Evolutionary conservation across 176 grass and related monocot species (phyloP).

Genomic region (Urochloa ruziziensis): DNA sequence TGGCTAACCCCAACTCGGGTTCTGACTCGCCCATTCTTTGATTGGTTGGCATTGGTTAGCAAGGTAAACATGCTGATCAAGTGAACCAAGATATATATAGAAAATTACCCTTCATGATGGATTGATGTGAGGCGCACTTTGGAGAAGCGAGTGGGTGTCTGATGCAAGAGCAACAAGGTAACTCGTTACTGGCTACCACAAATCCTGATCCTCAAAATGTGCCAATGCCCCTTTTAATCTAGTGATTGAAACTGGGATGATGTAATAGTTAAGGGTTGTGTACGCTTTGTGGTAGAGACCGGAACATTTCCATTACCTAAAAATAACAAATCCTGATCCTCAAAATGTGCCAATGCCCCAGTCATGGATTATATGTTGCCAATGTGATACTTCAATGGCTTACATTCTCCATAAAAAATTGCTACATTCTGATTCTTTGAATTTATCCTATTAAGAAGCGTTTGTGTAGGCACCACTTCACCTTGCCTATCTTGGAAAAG

Average conservation of each 20-base stretch:
- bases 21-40: not conserved
- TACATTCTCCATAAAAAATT: not conserved
- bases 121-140: slow-evolving; percentile 16
- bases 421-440: not conserved
- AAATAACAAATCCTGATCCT: not conserved
- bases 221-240: no score
- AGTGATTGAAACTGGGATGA: no score
- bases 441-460: slow-evolving; percentile 19
- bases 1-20: not conserved
- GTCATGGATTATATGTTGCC: slow-evolving; percentile 6
- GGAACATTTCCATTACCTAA: no score
- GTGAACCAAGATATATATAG: not conserved
- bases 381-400: slow-evolving; percentile 3
- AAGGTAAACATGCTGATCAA: not conserved
- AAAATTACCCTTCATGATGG: not conserved
- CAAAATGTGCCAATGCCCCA: not conserved
- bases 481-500: slow-evolving; percentile 30
- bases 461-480: slow-evolving; percentile 4
- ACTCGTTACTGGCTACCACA: not conserved
- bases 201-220: no score
- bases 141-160: slow-evolving; percentile 11
- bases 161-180: not conserved
- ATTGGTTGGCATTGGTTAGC: not conserved
- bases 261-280: no score
- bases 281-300: no score